phyloP scores from a whole-genome alignment of 768 basidiomycete genomes.

The Mycena haematopus region DNA sequence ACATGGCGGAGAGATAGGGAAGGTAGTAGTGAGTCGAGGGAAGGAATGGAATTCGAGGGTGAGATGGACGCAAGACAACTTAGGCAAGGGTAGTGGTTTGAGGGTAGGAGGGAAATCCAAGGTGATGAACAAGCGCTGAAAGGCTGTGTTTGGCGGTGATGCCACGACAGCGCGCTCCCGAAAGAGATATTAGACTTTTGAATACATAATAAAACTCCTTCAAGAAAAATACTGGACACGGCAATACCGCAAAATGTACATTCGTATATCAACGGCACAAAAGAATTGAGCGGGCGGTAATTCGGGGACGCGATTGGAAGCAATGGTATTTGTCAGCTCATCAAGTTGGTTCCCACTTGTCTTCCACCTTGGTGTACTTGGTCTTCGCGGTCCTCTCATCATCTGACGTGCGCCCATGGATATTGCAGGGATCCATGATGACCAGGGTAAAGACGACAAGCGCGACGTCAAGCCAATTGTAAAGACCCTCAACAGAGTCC shows the following conservation, averaged over 20 bases:
- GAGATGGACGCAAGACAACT: no score
- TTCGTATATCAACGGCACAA: no score
- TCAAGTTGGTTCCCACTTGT: background rate
- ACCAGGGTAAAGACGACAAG: conserved; percentile 62
- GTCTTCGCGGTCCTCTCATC: background rate
- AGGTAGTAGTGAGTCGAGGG: background rate
- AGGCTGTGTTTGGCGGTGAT: background rate
- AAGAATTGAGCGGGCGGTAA: no score
- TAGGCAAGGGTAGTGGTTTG: no score
- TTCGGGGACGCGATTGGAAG: background rate
- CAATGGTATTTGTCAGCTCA: background rate
- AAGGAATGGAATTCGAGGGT: no score
- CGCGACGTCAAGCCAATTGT: conserved; percentile 74
- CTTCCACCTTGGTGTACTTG: conserved; percentile 12
- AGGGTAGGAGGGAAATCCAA: no score
- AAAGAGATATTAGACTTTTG: no score
- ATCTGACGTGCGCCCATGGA: conserved; percentile 39
- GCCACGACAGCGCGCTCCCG: background rate
- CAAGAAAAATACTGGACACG: no score
- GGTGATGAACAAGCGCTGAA: background rate
- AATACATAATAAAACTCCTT: background rate
- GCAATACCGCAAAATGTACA: background rate
- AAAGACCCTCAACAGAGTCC: conserved; percentile 85
- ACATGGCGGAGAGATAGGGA: conserved; percentile 6
- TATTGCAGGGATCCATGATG: conserved; percentile 56